Conservation (phyloP, 192 early-diverging fungal genomes). For the Entomortierella beljakovae region DNA sequence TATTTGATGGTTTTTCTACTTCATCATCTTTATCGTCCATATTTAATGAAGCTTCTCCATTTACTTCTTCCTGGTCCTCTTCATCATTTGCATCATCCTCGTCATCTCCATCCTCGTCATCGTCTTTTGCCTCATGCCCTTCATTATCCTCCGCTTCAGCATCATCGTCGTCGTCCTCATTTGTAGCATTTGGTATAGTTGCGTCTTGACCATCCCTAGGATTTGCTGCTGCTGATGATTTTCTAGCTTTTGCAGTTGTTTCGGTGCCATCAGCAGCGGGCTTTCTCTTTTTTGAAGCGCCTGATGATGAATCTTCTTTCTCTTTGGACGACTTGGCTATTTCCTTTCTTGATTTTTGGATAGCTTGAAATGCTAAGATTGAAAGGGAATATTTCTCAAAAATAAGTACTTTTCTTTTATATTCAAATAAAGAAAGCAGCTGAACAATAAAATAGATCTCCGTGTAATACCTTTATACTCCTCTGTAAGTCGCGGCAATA, state of each 20-base stretch:
- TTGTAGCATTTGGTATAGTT: neutral
- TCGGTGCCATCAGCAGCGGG: conserved; percentile 16
- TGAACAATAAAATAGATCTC: too few species aligned
- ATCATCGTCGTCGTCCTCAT: conserved; percentile 24
- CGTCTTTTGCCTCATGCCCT: conserved; percentile 23
- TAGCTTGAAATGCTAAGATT: conserved; percentile 55
- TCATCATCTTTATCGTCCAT: conserved; percentile 43
- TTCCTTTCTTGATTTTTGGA: conserved; percentile 55
- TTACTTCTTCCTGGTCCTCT: neutral
- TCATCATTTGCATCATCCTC: conserved; percentile 29
- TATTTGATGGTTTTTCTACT: conserved; percentile 11
- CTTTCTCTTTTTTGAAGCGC: conserved; percentile 43
- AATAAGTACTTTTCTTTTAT: neutral
- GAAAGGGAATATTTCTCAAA: neutral
- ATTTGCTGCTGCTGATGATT: conserved; percentile 29
- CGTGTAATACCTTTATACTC: conserved; percentile 52
- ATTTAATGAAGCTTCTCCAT: conserved; percentile 22
- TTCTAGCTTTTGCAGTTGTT: conserved; percentile 27
- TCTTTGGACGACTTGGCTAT: conserved; percentile 16
- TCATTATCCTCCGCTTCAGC: conserved; percentile 8
- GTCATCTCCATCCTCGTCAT: conserved; percentile 20
- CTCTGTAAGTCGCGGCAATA: conserved; percentile 53
- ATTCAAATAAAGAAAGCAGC: neutral
- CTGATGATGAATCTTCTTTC: conserved; percentile 16
- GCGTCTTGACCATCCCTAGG: conserved; percentile 36